Percentiles rank a stretch among this genome's conserved stretches.
phyloP scores from a whole-genome alignment of 495 filamentous ascomycete genomes.

The Trichoderma virens region DNA sequence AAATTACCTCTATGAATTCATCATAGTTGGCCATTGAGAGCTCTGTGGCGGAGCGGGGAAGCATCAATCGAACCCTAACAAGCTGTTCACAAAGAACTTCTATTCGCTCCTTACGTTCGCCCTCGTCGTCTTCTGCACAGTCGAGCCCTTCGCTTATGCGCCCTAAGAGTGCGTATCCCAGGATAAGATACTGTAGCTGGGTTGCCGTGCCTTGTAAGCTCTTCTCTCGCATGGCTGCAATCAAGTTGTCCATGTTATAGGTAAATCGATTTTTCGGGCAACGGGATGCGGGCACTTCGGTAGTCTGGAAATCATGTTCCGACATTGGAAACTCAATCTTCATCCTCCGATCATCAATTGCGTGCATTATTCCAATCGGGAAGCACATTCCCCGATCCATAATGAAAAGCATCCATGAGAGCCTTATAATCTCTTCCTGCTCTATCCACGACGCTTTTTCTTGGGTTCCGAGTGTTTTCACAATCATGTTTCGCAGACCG shows the following conservation, averaged over 20 bases:
- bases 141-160: slow-evolving; percentile 10
- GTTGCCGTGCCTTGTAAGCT: background rate
- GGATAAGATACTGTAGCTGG: background rate
- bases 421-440: background rate
- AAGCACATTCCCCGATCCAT: slow-evolving; percentile 8
- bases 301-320: background rate
- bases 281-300: background rate
- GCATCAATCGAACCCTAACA: background rate
- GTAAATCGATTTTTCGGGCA: background rate
- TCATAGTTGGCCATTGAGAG: background rate
- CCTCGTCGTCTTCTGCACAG: background rate
- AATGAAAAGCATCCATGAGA: slow-evolving; percentile 1
- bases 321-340: slow-evolving; percentile 1
- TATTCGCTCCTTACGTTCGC: background rate
- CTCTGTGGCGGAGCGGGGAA: slow-evolving; percentile 8
- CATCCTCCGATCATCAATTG: slow-evolving; percentile 3
- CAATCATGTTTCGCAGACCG: background rate
- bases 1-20: background rate
- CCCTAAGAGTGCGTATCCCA: background rate
- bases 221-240: background rate
- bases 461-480: background rate
- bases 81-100: background rate
- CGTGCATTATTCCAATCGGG: background rate
- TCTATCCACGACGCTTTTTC: background rate
- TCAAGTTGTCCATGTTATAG: background rate